Base-by-base conservation (phyloP, 805 yeast genomes). In the Nematodospora valgi region DNA sequence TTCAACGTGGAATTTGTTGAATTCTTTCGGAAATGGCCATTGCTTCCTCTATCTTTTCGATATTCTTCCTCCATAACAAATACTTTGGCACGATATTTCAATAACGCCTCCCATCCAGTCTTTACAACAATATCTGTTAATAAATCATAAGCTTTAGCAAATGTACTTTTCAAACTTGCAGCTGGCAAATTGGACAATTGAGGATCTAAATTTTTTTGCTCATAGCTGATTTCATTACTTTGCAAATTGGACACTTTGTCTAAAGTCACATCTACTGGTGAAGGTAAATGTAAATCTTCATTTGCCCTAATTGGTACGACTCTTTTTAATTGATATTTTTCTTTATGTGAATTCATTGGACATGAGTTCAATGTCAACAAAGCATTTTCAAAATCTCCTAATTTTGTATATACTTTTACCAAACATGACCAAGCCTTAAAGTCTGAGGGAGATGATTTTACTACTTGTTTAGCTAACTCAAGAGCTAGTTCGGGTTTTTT, bases 291-390 rank as follows among this genome's bases (percentile, higher is more conserved):
- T 46, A 85, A 58, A 38, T 71, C 74, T 3, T 75, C 77, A 13
- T 66, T 52, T 11, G 60, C 58, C 17, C 60, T 57, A 14, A 79
- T 72, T 18, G 76, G 73, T 8, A 75, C 74, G 4, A 80, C 70
- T 48, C 93, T 65, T 51, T 73, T 76, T 47, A 82, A 67, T 15
- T 70, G 65, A 52, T 68, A 83, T 43, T 74, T 74, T 47, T 84
- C 93, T 51, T 78, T 80, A 49, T 79, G 77, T 8, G 83, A 75
- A 35, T 80, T 80, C 87, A 85, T 82, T 16, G 94, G 94, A 50
- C 89, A 82, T 11, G 91, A 79, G 49, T 85, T 85, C 45, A 85
- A 65, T 1, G 88, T 76, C 38, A 83, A 59, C 35, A 85, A 64
- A 1, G 93, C 85, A 46, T 81, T 74, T 52, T 83, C 89, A 52